phyloP scores from a whole-genome alignment of 2,329 filamentous ascomycete genomes.

The Thermomyces lanuginosus region DNA sequence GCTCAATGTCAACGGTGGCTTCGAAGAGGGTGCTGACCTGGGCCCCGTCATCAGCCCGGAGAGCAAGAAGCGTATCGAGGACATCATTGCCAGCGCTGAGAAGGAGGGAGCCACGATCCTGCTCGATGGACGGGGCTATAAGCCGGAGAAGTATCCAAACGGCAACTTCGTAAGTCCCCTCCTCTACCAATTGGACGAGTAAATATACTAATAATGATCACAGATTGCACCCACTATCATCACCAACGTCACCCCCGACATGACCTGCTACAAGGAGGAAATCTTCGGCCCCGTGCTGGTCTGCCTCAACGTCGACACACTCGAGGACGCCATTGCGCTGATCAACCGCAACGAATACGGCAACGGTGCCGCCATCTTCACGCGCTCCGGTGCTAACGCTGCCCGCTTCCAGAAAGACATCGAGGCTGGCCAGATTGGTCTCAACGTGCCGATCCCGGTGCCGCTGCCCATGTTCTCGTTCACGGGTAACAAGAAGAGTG shows the following conservation, averaged over 20 bases:
- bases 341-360: conserved; percentile 53
- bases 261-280: conserved; percentile 23
- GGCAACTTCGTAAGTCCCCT: conserved; percentile 47
- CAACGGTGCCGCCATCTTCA: conserved; percentile 52
- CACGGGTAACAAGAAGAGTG: conserved; percentile 66
- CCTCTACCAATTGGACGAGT: conserved; percentile 38
- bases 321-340: conserved; percentile 26
- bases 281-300: conserved; percentile 25
- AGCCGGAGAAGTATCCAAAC: conserved; percentile 44
- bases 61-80: conserved; percentile 43
- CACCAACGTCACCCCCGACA: conserved; percentile 17
- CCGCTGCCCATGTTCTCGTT: conserved; percentile 47
- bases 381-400: conserved; percentile 43
- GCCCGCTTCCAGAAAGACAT: conserved; percentile 48
- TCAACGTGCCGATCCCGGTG: conserved; percentile 52
- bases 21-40: conserved; percentile 44
- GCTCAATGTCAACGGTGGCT: conserved; percentile 44
- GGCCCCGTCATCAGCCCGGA: conserved; percentile 45
- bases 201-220: conserved; percentile 1
- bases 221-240: conserved; percentile 20
- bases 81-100: conserved; percentile 42
- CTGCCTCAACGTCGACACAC: conserved; percentile 18
- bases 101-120: conserved; percentile 46
- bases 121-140: conserved; percentile 42
- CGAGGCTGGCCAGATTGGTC: conserved; percentile 49